Conservation (phyloP, 768 basidiomycete species). For the Phaeotremella fagi region DNA sequence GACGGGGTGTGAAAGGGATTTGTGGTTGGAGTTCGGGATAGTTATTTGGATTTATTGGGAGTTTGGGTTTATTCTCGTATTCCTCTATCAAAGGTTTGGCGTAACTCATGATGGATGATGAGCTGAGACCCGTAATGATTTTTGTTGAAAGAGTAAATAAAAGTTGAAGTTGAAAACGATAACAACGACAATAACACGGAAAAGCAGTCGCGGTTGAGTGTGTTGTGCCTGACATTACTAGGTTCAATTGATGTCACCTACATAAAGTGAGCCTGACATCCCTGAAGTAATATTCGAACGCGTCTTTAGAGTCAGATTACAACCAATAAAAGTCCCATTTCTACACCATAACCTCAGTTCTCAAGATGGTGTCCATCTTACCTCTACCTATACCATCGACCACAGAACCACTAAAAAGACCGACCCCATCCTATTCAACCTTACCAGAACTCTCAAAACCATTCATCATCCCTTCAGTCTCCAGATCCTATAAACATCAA, state of each 20-base stretch:
- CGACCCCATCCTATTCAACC: constrained; percentile 27
- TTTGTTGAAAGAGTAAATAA: background rate
- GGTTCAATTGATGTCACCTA: background rate
- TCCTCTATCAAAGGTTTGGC: constrained; percentile 36
- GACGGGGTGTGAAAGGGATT: constrained; percentile 9
- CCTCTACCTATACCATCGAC: constrained; percentile 9
- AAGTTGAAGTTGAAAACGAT: background rate
- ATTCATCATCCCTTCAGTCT: constrained; percentile 38
- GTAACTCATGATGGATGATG: constrained; percentile 25
- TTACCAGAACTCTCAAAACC: constrained; percentile 39
- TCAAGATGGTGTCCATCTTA: constrained; percentile 1
- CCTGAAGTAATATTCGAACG: background rate
- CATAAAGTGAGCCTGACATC: background rate
- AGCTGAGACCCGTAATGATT: background rate
- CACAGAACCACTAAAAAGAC: constrained; percentile 4
- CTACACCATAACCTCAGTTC: background rate
- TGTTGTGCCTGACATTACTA: no score
- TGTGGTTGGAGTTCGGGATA: constrained; percentile 18
- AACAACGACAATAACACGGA: no score
- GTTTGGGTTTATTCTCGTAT: constrained; percentile 19
- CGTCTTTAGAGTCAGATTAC: background rate
- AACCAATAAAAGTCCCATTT: no score
- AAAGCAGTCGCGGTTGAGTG: constrained; percentile 5
- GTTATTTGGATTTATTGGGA: background rate
- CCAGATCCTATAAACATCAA: constrained; percentile 59